Conservation (phyloP, 148 eudicot genomes). For the Rhododendron molle region DNA sequence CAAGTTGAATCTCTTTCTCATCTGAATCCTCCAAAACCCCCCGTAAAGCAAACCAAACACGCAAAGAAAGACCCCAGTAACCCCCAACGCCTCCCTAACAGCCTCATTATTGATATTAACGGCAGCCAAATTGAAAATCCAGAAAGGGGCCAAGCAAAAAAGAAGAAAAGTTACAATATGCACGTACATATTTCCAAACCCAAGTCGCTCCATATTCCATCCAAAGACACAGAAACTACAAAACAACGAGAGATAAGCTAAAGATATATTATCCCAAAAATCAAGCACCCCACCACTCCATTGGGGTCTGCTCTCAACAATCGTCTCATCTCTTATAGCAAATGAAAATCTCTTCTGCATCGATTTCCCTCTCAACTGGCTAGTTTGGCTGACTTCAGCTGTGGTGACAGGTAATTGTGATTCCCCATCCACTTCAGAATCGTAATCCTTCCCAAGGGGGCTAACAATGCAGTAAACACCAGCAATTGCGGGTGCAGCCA, state of each 20-base stretch:
- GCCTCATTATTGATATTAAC: constrained; percentile 60
- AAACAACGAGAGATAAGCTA: constrained; percentile 69
- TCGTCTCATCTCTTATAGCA: constrained; percentile 45
- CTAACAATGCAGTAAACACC: constrained; percentile 74
- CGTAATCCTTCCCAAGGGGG: constrained; percentile 86
- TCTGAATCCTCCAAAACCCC: constrained; percentile 93
- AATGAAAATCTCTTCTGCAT: constrained; percentile 64
- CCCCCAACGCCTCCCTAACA: constrained; percentile 59
- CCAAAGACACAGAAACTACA: constrained; percentile 92
- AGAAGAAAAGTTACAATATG: constrained; percentile 84
- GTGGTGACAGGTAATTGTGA: constrained; percentile 35
- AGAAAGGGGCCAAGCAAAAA: constrained; percentile 90
- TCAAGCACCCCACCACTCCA: constrained; percentile 90
- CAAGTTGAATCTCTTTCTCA: constrained; percentile 86
- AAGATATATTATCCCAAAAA: constrained; percentile 83
- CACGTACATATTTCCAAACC: constrained; percentile 92
- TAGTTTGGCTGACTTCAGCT: constrained; percentile 20
- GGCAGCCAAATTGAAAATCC: constrained; percentile 84
- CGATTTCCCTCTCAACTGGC: constrained; percentile 28
- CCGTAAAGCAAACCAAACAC: constrained; percentile 84
- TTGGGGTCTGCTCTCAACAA: constrained; percentile 42
- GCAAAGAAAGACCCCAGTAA: constrained; percentile 74
- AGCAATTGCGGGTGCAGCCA: constrained; percentile 88
- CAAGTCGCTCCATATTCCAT: constrained; percentile 97
- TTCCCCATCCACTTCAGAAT: constrained; percentile 57